Base-by-base conservation (phyloP, 129 eudicot genomes). In the Pulicaria dysenterica region DNA sequence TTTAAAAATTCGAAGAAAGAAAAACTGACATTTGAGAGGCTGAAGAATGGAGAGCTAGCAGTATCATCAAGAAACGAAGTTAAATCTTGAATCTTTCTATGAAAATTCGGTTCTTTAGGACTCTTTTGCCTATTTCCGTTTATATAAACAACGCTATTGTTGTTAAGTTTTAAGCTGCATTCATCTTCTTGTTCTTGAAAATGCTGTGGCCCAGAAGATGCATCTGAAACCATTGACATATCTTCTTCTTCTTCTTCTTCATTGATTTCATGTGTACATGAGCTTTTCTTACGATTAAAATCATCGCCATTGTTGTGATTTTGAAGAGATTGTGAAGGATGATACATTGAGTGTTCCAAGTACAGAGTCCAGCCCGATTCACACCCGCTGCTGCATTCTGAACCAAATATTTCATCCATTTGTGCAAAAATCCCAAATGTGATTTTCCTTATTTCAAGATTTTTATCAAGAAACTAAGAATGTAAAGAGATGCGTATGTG, bases 361-460 rank as follows among this genome's bases (percentile, higher is more conserved):
- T 91, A 91, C 8, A 79, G 49, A 54, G 97, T 91, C 97, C 97
- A 91, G 7, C 97, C 97, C 73, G 97, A 91, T 55, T 91, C 97
- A 69, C 93, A 88, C 42, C 96, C 96, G 69, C 96, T 88, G 46
- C 87, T 91, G 50, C 87, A 82, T 70, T 86, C 91, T 73, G 90
- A 79, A 75, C 76, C 81, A 69, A 46, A 45, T 64, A 3, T 51
- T 41, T 60, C 58, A 60, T 91, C 78, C 89, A 85, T 85, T 74
- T 8, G 56, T 47, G 5, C 19, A 49, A 3, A 44, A 19, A n/a
- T 58, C 71, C 56, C 16, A 39, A 80, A 19, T 60, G 44, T 66
- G 44, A 55, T 65, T 75, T 42, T 75, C 43, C 3, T 72, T 59
- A 8, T 47, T 7, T 42, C 34, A 53, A 44, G 56, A 55, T 43